A percentile compares a stretch with the other conserved stretches of the same genome.
Conservation (phyloP, 2,329 filamentous ascomycete species). For the Macrophomina pseudophaseolina region DNA sequence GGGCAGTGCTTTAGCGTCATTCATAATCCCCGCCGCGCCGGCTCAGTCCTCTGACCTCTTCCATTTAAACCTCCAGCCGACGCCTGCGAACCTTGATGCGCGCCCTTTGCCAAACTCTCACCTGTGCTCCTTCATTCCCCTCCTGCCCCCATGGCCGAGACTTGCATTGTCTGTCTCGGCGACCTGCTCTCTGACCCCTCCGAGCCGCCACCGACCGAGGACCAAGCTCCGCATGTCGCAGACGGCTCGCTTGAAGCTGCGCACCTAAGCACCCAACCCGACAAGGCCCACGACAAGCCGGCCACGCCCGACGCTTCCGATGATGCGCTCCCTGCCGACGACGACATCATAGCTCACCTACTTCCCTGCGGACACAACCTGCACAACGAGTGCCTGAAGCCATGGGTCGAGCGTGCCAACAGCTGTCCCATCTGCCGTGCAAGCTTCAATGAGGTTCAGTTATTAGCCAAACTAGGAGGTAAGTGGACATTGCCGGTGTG, state of each 20-base stretch:
- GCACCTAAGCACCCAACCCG: constrained; percentile 10
- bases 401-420: constrained; percentile 96
- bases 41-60: constrained; percentile 32
- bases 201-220: constrained; percentile 44
- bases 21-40: constrained; percentile 26
- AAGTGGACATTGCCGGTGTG: constrained; percentile 44
- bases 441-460: constrained; percentile 86
- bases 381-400: constrained; percentile 89
- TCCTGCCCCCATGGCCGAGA: constrained; percentile 62
- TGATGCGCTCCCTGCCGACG: constrained; percentile 44
- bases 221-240: constrained; percentile 30
- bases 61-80: constrained; percentile 21
- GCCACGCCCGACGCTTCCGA: constrained; percentile 34
- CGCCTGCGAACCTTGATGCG: constrained; percentile 19
- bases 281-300: constrained; percentile 12
- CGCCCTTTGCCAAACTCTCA: constrained; percentile 26
- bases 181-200: constrained; percentile 61
- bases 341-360: constrained; percentile 64
- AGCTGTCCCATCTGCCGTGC: constrained; percentile 97
- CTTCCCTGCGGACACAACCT: constrained; percentile 86
- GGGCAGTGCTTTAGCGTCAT: constrained; percentile 19
- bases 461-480: constrained; percentile 82
- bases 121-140: neutral
- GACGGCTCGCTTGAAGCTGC: constrained; percentile 27
- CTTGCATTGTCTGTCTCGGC: constrained; percentile 74